Conservation (phyloP, 768 basidiomycete species). For the Tylopilus felleus region DNA sequence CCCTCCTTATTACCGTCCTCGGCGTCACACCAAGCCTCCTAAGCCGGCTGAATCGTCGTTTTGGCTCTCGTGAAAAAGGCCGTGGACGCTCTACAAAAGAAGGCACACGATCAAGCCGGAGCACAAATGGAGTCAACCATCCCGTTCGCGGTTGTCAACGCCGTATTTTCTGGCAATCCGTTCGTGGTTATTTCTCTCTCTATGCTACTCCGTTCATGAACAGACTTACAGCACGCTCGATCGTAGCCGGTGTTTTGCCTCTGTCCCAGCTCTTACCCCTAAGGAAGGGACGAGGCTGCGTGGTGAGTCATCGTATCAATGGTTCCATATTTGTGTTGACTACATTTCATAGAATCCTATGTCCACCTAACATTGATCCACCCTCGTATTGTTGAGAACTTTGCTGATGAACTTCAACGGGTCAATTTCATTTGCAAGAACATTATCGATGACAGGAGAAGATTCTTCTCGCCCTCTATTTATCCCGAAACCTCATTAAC, state of each 20-base stretch:
- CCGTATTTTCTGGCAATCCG: conserved; percentile 27
- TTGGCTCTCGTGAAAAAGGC: conserved; percentile 44
- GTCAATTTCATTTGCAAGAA: conserved; percentile 12
- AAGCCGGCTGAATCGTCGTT: conserved; percentile 17
- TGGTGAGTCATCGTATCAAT: conserved; percentile 1
- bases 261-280: conserved; percentile 10
- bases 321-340: neutral
- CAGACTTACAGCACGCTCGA: conserved; percentile 15
- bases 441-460: conserved; percentile 20
- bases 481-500: conserved; percentile 14
- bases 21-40: conserved; percentile 22
- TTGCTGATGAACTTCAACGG: conserved; percentile 19
- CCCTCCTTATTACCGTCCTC: conserved; percentile 23
- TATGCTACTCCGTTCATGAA: neutral
- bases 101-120: conserved; percentile 6
- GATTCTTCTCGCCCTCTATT: conserved; percentile 17
- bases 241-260: conserved; percentile 13
- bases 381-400: conserved; percentile 16
- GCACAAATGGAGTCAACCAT: conserved; percentile 18
- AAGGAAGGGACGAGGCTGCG: conserved; percentile 14
- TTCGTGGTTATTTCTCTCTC: conserved; percentile 4
- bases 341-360: conserved; percentile 13
- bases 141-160: conserved; percentile 24
- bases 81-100: conserved; percentile 8
- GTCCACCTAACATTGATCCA: conserved; percentile 13